Conservation (phyloP, 2,329 filamentous ascomycete species). For the Trichoderma cornu-damae region DNA sequence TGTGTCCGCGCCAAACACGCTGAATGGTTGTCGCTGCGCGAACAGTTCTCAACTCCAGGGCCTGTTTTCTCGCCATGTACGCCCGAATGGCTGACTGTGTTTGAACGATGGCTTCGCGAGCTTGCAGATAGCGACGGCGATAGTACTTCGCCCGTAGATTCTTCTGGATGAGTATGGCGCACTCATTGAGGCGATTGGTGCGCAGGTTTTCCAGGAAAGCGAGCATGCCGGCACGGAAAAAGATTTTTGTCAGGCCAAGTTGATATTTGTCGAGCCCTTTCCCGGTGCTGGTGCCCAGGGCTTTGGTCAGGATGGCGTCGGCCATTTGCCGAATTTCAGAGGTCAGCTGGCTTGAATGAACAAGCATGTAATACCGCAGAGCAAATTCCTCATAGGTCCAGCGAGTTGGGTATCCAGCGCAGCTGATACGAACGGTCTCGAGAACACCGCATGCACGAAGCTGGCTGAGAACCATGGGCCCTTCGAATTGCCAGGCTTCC, state of each 20-base stretch:
- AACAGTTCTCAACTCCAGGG: slow-evolving; percentile 74
- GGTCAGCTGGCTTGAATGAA: slow-evolving; percentile 84
- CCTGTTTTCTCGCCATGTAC: slow-evolving; percentile 68
- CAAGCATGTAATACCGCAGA: slow-evolving; percentile 95
- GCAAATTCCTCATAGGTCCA: slow-evolving; percentile 99
- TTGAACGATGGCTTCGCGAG: slow-evolving; percentile 71
- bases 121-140: slow-evolving; percentile 82
- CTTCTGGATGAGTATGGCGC: slow-evolving; percentile 98
- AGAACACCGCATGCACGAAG: slow-evolving; percentile 96
- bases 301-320: slow-evolving; percentile 83
- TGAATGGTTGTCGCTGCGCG: slow-evolving; percentile 93
- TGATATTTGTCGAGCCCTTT: slow-evolving; percentile 90
- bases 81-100: slow-evolving; percentile 77
- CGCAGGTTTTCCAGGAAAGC: slow-evolving; percentile 94
- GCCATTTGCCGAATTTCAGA: slow-evolving; percentile 92
- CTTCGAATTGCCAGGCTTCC: slow-evolving; percentile 95
- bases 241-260: slow-evolving; percentile 95
- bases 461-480: slow-evolving; percentile 97
- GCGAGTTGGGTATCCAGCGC: slow-evolving; percentile 90
- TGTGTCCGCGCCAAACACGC: slow-evolving; percentile 88
- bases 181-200: slow-evolving; percentile 84
- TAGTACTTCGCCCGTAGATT: slow-evolving; percentile 95
- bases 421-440: slow-evolving; percentile 96
- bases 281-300: slow-evolving; percentile 70
- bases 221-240: slow-evolving; percentile 98